Evolutionary conservation across 169 alveolate genomes (phyloP), one percentile per base, ranked within the genome.

Genomic region (Babesia bigemina): DNA sequence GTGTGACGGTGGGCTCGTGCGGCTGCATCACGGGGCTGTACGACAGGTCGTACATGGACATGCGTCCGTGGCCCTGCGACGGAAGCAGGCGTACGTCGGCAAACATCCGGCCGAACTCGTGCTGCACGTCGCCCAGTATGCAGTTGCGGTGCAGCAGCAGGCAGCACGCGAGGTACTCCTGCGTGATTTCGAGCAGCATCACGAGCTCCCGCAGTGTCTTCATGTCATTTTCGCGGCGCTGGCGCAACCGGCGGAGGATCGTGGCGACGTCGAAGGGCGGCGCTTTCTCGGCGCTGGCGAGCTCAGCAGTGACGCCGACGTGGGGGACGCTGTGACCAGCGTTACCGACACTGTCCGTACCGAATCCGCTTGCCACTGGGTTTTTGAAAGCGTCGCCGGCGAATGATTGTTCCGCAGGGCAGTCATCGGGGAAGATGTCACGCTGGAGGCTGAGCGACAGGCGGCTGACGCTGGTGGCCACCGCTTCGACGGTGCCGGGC

Each of bases 101-200:
- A 17, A 70, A 39, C 62, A 70, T 48, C 70, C 44, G 63, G 44
- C 42, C 82, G 36, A 79, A 79, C 22, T 79, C 87, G 36, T 79
- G 75, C 61, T 79, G 52, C 19, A 33, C 60, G 47, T 79, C 83
- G 17, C 82, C 87, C n/a, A 70, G 44, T 24, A 61, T 50, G 36
- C 81, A 57, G 73, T 72, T 79, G 33, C 47, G 48, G 65, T 79
- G 67, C 36, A 79, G 50, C 26, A 79, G 52, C 24, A 70, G 33
- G 14, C 75, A 67, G 8, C 81, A 79, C 8, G 87, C 82, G 17
- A 79, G 39, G 45, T 66, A 79, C 61, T 79, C 87, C 58, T 79
- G 87, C 24, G 84, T n/a, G 8, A 79, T 67, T 21, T 79, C 82
- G 26, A 79, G 53, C 57, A 79, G 47, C 28, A 67, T 45, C n/a